Percentiles rank a stretch among this genome's conserved stretches.
Conservation (phyloP, 2,329 filamentous ascomycete species). For the Talaromyces sp. region DNA sequence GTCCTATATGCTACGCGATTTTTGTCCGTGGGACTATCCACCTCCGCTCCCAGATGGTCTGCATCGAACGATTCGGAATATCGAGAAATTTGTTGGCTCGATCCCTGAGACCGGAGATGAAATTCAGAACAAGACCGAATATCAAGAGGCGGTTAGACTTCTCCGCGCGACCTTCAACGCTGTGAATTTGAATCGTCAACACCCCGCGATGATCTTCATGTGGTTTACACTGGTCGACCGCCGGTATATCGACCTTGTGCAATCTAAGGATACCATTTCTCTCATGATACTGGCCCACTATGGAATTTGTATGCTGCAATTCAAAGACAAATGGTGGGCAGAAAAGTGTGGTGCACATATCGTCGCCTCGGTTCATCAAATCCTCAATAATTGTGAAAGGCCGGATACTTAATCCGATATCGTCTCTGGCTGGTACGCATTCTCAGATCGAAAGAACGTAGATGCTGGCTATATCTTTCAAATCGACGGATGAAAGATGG, state of each 20-base stretch:
- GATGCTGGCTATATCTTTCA: background rate
- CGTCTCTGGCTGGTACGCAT: background rate
- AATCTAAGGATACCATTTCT: conserved; percentile 10
- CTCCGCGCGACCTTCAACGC: conserved; percentile 14
- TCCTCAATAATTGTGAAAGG: background rate
- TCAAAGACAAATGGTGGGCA: conserved; percentile 14
- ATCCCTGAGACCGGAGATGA: conserved; percentile 7
- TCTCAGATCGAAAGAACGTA: background rate
- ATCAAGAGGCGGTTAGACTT: conserved; percentile 1
- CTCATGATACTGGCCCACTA: conserved; percentile 17
- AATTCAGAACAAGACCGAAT: conserved; percentile 7
- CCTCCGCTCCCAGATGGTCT: conserved; percentile 11
- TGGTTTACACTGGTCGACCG: conserved; percentile 12
- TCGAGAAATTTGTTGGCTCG: conserved; percentile 9
- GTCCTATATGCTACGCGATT: conserved; percentile 14
- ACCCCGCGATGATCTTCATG: conserved; percentile 19
- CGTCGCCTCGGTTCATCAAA: conserved; percentile 5
- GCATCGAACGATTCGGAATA: conserved; percentile 3
- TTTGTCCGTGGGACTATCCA: conserved; percentile 3
- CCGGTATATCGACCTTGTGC: conserved; percentile 10
- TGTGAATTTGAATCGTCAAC: conserved; percentile 8
- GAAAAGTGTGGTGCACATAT: conserved; percentile 10
- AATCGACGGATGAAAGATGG: background rate
- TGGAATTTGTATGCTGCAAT: conserved; percentile 16
- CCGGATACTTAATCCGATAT: background rate